Evolutionary conservation across 805 yeast species (phyloP), one percentile per base, ranked within the genome.

Genomic region (Nakazawaea ishiwadae): DNA sequence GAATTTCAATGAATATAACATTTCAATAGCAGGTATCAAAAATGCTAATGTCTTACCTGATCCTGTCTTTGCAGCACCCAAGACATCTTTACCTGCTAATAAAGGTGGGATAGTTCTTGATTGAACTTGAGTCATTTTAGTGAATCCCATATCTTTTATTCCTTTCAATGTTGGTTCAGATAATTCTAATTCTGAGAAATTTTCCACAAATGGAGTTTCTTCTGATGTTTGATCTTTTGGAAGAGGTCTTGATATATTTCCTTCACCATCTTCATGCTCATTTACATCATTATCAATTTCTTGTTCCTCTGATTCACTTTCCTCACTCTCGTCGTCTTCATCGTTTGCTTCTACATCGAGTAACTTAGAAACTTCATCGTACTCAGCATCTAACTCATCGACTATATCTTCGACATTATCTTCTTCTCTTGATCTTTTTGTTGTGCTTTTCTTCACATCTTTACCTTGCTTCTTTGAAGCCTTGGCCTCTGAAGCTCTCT

Each of bases 11-110:
- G 96, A 81, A 58, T 90, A 84, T 42, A 93, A 72, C 67, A 89
- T 68, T 66, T 93, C 99, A 49, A 93, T 83, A 24, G 99, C 99
- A 11, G 99, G 99, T 46, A 93, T 75, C 56, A 93, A 69, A 54
- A 93, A 93, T 8, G 99, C 98, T 47, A 95, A 68, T 0, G 99
- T 93, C 68, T 93, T 93, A 60, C 99, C 99, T 1, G 97, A 89
- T 41, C 99, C 99, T 3, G 99, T 93, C 67, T 90, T 91, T 44
- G 99, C 99, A n/a, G 99, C 99, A 51, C 99, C 99, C 41, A 93
- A 73, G 16, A 95, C 98, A 65, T 93, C 99, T 53, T 91, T 79
- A 33, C 99, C 99, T 1, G 98, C 97, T 48, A 95, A 66, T 48
- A 93, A 71, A 9, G 99, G 98, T 5, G 99, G 98, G 42, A 93